phyloP scores from a whole-genome alignment of 345 rosid species.

The Anacardium occidentale region DNA sequence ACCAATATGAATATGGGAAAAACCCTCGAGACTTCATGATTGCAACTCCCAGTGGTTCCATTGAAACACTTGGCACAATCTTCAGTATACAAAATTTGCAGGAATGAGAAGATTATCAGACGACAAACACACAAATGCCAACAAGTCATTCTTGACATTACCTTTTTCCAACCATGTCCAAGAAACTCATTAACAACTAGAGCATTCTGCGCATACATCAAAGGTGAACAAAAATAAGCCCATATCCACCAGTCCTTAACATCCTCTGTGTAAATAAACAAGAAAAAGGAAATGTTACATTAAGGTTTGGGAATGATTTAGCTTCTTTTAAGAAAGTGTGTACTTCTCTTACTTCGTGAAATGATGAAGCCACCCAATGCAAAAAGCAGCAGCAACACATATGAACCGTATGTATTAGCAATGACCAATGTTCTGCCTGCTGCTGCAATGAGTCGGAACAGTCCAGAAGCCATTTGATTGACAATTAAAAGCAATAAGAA shows the following conservation, averaged over 20 bases:
- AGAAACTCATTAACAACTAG: constrained; percentile 66
- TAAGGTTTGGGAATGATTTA: not conserved
- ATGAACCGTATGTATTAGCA: constrained; percentile 66
- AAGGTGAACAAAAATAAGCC: constrained; percentile 83
- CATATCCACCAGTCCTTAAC: constrained; percentile 89
- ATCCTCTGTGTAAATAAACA: constrained; percentile 44
- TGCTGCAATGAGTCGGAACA: constrained; percentile 62
- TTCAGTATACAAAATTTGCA: not conserved
- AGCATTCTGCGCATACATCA: constrained; percentile 84
- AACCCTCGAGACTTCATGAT: constrained; percentile 48
- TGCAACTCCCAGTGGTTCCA: constrained; percentile 41
- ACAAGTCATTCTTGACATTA: constrained; percentile 28
- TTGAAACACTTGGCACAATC: constrained; percentile 24
- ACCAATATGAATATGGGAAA: constrained; percentile 49
- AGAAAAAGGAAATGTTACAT: not conserved
- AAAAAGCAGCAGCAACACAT: constrained; percentile 45
- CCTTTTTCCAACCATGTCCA: constrained; percentile 60
- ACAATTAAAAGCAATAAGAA: constrained; percentile 48
- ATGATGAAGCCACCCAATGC: constrained; percentile 70
- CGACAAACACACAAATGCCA: not conserved
- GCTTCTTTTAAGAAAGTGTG: not conserved
- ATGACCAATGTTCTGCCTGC: constrained; percentile 61
- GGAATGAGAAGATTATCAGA: not conserved
- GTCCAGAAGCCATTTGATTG: constrained; percentile 62
- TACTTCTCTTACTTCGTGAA: constrained; percentile 40